Evolutionary conservation across 306 rosid genomes (phyloP).

Genomic region (Prunus mume): DNA sequence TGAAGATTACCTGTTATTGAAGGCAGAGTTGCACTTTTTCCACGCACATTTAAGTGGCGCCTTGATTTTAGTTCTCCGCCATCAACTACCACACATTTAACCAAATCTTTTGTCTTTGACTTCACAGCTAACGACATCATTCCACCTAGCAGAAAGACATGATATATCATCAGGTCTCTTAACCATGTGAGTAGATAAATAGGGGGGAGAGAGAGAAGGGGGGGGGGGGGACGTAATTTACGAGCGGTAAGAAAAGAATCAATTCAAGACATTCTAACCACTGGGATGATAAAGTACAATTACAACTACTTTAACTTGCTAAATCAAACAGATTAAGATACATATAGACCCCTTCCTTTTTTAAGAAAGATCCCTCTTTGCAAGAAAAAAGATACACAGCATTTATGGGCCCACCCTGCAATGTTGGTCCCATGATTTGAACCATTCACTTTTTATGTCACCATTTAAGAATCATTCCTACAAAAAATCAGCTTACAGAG

Average conservation of each 20-base stretch:
- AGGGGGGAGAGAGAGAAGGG: no score
- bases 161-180: constrained; percentile 16
- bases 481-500: not conserved
- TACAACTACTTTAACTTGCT: not conserved
- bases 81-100: constrained; percentile 81
- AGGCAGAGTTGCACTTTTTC: constrained; percentile 96
- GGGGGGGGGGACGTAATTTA: no score
- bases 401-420: not conserved
- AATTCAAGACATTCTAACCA: not conserved
- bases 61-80: constrained; percentile 96
- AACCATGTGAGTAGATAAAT: not conserved
- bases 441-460: not conserved
- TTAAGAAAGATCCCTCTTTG: not conserved
- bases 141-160: constrained; percentile 62
- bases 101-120: constrained; percentile 69
- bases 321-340: not conserved
- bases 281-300: not conserved
- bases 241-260: not conserved
- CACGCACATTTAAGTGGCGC: constrained; percentile 95
- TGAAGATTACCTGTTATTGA: constrained; percentile 73
- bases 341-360: not conserved
- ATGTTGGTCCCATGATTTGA: not conserved
- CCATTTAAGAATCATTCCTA: not conserved
- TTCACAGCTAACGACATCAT: constrained; percentile 91
- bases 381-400: not conserved